phyloP scores from a whole-genome alignment of 371 early-diverging fungal genomes.

The Mortierella sp. region DNA sequence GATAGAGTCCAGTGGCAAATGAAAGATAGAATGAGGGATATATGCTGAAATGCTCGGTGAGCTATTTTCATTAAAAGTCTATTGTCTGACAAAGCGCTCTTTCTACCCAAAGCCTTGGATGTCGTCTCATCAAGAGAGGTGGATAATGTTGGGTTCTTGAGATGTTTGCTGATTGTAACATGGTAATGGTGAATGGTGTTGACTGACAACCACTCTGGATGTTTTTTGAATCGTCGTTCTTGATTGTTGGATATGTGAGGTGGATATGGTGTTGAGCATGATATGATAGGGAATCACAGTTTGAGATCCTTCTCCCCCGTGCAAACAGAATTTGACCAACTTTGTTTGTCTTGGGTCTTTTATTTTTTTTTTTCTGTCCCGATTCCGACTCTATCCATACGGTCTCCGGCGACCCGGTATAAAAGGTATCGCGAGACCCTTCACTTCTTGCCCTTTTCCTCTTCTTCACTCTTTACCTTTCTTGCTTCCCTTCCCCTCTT shows the following conservation, averaged over 20 bases:
- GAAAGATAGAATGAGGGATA: background rate
- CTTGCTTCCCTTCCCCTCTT: background rate
- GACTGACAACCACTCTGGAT: background rate
- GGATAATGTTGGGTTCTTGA: background rate
- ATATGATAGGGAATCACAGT: background rate
- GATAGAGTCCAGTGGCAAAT: constrained; percentile 5
- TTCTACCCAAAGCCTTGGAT: too few relatives aligned
- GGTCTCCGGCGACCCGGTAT: background rate
- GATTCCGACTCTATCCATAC: constrained; percentile 10
- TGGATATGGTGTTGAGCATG: background rate
- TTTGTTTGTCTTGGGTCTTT: background rate
- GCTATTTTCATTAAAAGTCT: background rate
- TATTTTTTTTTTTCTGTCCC: background rate
- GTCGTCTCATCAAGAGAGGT: too few relatives aligned
- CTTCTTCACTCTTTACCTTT: background rate
- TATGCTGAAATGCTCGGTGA: background rate
- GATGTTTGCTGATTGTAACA: too few relatives aligned
- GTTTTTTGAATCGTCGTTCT: background rate
- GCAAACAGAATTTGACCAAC: background rate
- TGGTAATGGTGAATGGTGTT: background rate
- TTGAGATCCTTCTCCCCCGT: background rate
- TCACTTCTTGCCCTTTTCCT: background rate
- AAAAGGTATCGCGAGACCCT: background rate
- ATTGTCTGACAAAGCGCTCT: too few relatives aligned
- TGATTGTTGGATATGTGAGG: background rate